Conservation (phyloP, 441 rosid genomes). For the Erodium trifolium region DNA sequence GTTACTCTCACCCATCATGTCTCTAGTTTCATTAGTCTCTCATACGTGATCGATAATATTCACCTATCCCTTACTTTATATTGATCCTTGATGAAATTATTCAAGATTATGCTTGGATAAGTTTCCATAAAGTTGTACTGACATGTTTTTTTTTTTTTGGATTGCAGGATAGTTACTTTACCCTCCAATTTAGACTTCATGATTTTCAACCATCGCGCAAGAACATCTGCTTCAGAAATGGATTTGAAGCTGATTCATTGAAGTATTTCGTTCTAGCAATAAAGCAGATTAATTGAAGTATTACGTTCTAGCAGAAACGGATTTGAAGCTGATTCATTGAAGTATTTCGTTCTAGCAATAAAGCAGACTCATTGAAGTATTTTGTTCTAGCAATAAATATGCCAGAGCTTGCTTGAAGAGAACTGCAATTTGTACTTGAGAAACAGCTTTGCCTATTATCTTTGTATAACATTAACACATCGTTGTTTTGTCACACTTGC, state of each 20-base stretch:
- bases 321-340: constrained; percentile 51
- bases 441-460: too few relatives aligned
- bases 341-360: neutral
- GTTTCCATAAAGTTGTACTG: neutral
- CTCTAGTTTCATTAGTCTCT: too few relatives aligned
- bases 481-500: too few relatives aligned
- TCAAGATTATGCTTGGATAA: neutral
- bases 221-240: constrained; percentile 38
- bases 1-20: too few relatives aligned
- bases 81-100: neutral
- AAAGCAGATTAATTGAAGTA: too few relatives aligned
- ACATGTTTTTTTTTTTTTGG: constrained; percentile 10
- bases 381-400: neutral
- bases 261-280: constrained; percentile 1
- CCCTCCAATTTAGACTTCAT: constrained; percentile 75
- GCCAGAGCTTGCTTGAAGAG: too few relatives aligned
- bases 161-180: constrained; percentile 67
- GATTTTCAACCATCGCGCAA: constrained; percentile 93
- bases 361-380: too few relatives aligned
- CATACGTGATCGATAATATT: too few relatives aligned
- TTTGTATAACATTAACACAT: too few relatives aligned
- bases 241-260: constrained; percentile 52
- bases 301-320: constrained; percentile 19
- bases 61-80: too few relatives aligned
- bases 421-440: too few relatives aligned